These are phyloP conservation scores for Chalara sp. DNA, from an alignment of 2,329 filamentous ascomycete species.

Conservation along the genomic window DNA sequence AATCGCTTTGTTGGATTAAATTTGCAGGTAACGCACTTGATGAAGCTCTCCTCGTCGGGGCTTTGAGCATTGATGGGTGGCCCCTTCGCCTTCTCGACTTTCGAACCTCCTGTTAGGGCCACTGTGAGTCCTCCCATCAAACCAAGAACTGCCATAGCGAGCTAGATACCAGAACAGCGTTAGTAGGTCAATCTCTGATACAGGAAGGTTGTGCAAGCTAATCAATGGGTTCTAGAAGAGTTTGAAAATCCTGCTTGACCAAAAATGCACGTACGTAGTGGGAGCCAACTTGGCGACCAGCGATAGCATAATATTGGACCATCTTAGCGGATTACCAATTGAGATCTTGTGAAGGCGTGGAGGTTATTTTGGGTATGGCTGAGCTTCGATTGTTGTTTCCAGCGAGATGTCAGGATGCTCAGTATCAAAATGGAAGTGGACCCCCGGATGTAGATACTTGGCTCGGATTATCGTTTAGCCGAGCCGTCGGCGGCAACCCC, in stretches of 20 bases:
- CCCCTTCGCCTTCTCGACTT: constrained; percentile 20
- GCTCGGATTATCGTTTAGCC: too few species aligned
- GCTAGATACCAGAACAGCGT: constrained; percentile 12
- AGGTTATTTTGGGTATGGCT: too few species aligned
- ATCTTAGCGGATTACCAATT: constrained; percentile 18
- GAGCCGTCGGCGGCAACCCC: too few species aligned
- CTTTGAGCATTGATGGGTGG: constrained; percentile 29
- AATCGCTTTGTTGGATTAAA: neutral
- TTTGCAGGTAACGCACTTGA: constrained; percentile 22
- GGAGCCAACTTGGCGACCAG: constrained; percentile 28
- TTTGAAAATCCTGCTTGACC: too few species aligned
- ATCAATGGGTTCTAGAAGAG: too few species aligned
- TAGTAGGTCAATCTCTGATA: neutral
- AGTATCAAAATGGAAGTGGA: too few species aligned
- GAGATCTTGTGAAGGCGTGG: too few species aligned
- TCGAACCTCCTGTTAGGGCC: constrained; percentile 19
- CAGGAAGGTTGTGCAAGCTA: too few species aligned
- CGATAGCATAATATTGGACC: constrained; percentile 26
- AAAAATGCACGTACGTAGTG: constrained; percentile 22
- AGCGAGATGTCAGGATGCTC: too few species aligned
- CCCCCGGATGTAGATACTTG: too few species aligned
- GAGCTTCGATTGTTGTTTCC: too few species aligned
- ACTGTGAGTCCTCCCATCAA: constrained; percentile 13
- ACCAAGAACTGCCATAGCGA: constrained; percentile 25
- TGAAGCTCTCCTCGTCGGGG: constrained; percentile 29